These are phyloP conservation scores for Colletotrichum sojae DNA, from an alignment of 2,329 filamentous ascomycete species.

Conservation along the genomic window DNA sequence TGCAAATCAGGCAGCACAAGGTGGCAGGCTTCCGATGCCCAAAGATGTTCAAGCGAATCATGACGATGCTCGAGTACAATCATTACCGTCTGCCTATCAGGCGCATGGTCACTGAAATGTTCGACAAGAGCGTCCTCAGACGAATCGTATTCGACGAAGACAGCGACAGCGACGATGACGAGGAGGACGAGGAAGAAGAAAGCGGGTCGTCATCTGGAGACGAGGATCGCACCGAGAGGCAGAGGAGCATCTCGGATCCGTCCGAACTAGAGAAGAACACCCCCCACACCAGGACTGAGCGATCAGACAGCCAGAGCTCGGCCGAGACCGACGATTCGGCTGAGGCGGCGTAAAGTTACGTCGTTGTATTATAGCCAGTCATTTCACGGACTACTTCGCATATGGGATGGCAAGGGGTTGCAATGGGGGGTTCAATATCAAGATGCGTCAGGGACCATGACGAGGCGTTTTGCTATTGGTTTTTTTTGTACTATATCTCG, in stretches of 20 bases:
- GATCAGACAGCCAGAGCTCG: slow-evolving; percentile 34
- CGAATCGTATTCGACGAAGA: slow-evolving; percentile 88
- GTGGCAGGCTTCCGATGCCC: slow-evolving; percentile 82
- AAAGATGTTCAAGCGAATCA: slow-evolving; percentile 85
- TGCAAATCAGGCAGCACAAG: slow-evolving; percentile 82
- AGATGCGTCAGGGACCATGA: slow-evolving; percentile 27
- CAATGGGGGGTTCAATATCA: not conserved
- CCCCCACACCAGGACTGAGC: slow-evolving; percentile 5
- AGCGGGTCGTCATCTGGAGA: slow-evolving; percentile 59
- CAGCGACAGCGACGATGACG: slow-evolving; percentile 69
- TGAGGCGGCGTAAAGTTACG: slow-evolving; percentile 19
- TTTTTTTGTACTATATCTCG: slow-evolving; percentile 41
- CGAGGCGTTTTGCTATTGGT: slow-evolving; percentile 36
- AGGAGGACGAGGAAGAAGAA: slow-evolving; percentile 64
- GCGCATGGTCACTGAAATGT: slow-evolving; percentile 92
- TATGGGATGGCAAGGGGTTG: not conserved
- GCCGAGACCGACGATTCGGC: slow-evolving; percentile 25
- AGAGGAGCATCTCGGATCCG: slow-evolving; percentile 65
- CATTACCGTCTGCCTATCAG: slow-evolving; percentile 90
- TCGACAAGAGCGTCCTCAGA: slow-evolving; percentile 90
- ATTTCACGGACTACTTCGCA: slow-evolving; percentile 13
- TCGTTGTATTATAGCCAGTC: slow-evolving; percentile 8
- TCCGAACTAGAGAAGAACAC: slow-evolving; percentile 33
- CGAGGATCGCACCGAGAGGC: slow-evolving; percentile 69
- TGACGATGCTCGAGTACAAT: slow-evolving; percentile 88